phyloP scores from a whole-genome alignment of 768 basidiomycete genomes.

The Lactarius deliciosus region DNA sequence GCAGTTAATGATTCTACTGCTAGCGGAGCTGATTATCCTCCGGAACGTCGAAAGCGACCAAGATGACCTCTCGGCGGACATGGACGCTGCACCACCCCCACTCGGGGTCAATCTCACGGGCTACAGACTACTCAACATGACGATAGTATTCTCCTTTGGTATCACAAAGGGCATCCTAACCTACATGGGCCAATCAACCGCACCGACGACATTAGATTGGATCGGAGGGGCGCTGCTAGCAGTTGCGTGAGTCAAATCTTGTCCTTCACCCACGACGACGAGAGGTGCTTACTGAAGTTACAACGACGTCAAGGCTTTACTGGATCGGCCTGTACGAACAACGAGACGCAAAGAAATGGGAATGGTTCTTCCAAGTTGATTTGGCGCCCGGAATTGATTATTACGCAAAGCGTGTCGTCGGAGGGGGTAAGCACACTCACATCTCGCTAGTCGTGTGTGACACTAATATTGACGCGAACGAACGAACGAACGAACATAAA shows the following conservation, averaged over 20 bases:
- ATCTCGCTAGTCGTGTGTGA: no score
- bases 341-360: neutral
- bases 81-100: neutral
- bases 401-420: conserved; percentile 6
- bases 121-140: conserved; percentile 16
- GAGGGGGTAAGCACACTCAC: conserved; percentile 17
- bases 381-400: conserved; percentile 6
- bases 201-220: conserved; percentile 18
- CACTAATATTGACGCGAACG: neutral
- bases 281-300: neutral
- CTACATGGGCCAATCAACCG: conserved; percentile 9
- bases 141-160: neutral
- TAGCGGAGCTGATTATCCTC: neutral
- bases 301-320: conserved; percentile 6
- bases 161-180: conserved; percentile 9
- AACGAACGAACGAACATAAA: neutral
- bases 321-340: conserved; percentile 16
- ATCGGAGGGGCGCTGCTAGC: conserved; percentile 8
- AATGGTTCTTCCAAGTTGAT: conserved; percentile 19
- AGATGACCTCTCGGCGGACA: neutral
- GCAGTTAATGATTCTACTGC: no score
- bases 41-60: neutral
- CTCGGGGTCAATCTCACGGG: conserved; percentile 18
- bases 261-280: neutral
- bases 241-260: conserved; percentile 1